Evolutionary conservation across 2,329 filamentous ascomycete genomes (phyloP), one percentile per base, ranked within the genome.

Genomic region (Ampelomyces quisqualis): DNA sequence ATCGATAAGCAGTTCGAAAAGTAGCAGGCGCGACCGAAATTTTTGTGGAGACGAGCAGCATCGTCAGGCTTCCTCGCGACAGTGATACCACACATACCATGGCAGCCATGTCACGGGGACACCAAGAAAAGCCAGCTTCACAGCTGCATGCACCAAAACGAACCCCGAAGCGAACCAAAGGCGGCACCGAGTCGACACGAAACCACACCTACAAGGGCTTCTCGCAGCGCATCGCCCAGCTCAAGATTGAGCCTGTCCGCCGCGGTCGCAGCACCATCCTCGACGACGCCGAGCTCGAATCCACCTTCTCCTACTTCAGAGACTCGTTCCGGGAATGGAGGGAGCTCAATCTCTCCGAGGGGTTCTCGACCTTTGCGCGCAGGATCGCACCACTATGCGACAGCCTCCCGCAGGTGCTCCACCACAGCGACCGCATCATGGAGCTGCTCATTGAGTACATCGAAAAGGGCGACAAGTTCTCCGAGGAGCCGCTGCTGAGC

Each of bases 191-290:
- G 35, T 87, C 90, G 55, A 83, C 85, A 48, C 90, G 88, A 64
- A 86, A 88, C 37, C 88, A 96, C 71, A 80, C 88, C 65, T 97
- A 89, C 81, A 86, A 96, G 72, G 85, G 88, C 49, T 97, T 97
- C 72, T 88, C 85, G 45, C 81, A 85, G 64, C 93, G 94, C 69
- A 88, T 97, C 67, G 82, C 88, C 50, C 93, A 90, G 68, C 80
- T 97, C 63, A 93, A 88, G 71, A 85, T 98, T 72, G 91, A 98
- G 61, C 93, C 93, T 31, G 80, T 98, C 55, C 89, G 93, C 69
- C 85, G 85, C 71, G 86, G 94, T 58, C 88, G 90, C 70, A 85
- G 86, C 66, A 81, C 94, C 73, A 84, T 87, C 60, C 82, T 93
- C 72, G 86, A 90, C 48, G 81, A 85, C 62, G 84, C 88, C 74